Conservation (phyloP, 306 rosid genomes). For the Gynostemma pentaphyllum region DNA sequence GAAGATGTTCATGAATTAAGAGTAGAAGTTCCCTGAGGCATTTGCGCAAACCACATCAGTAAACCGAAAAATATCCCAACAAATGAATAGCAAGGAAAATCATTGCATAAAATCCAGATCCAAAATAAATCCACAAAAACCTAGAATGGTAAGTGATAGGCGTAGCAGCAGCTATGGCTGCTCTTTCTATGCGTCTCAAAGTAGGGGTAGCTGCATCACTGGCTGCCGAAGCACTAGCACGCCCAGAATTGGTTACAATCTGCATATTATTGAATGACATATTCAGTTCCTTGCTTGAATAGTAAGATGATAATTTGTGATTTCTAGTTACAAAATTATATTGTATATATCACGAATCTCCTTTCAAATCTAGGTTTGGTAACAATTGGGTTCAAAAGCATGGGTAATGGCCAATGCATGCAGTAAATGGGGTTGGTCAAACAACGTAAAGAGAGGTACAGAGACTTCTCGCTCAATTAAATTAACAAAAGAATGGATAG, state of each 20-base stretch:
- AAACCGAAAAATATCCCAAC: no score
- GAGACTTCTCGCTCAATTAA: not conserved
- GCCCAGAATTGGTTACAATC: constrained; percentile 97
- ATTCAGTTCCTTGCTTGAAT: not conserved
- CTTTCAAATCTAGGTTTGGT: not conserved
- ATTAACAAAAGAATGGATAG: not conserved
- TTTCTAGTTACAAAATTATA: not conserved
- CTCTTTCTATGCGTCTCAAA: constrained; percentile 98
- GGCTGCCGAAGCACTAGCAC: constrained; percentile 93
- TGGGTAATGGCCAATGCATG: not conserved
- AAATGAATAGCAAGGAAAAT: constrained; percentile 8
- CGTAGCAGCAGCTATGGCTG: constrained; percentile 98
- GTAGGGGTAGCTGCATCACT: constrained; percentile 98
- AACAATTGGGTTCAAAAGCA: not conserved
- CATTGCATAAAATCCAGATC: not conserved
- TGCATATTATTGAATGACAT: constrained; percentile 18
- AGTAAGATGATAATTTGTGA: not conserved
- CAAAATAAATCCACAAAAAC: constrained; percentile 26
- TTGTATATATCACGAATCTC: not conserved
- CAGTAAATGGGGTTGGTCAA: not conserved
- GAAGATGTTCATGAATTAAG: constrained; percentile 87
- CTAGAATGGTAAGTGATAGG: constrained; percentile 93
- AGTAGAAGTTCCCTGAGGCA: constrained; percentile 81
- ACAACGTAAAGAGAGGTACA: not conserved
- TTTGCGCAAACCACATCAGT: constrained; percentile 9